phyloP scores from a whole-genome alignment of 2,329 filamentous ascomycete genomes.

The Camptophora hylomeconis region DNA sequence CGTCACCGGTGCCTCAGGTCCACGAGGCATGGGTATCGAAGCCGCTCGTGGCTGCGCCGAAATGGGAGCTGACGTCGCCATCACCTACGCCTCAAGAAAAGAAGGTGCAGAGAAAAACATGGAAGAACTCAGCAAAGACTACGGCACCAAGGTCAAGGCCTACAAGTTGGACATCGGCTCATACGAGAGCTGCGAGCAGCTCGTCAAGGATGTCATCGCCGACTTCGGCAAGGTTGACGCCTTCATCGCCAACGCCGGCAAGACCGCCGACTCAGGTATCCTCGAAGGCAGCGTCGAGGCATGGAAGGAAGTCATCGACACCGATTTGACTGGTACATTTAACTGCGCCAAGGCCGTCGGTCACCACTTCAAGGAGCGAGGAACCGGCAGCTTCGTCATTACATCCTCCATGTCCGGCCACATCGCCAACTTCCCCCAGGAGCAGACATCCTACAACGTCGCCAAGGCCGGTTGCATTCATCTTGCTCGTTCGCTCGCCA shows the following conservation, averaged over 20 bases:
- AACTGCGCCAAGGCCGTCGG: constrained; percentile 84
- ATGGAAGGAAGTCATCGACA: constrained; percentile 64
- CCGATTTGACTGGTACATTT: constrained; percentile 77
- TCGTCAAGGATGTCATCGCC: constrained; percentile 46
- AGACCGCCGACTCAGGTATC: constrained; percentile 55
- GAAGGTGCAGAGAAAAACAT: constrained; percentile 54
- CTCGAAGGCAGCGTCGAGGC: constrained; percentile 59
- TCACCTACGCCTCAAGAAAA: constrained; percentile 53
- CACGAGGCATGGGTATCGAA: constrained; percentile 50
- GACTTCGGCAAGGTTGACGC: constrained; percentile 61
- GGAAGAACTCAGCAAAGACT: constrained; percentile 44
- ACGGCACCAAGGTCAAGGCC: constrained; percentile 53
- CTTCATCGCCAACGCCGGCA: constrained; percentile 58
- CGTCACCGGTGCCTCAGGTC: constrained; percentile 38
- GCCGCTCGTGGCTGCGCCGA: constrained; percentile 52
- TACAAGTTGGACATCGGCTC: constrained; percentile 52
- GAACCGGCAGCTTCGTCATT: constrained; percentile 52
- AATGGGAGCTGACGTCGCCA: constrained; percentile 50
- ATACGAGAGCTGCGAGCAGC: constrained; percentile 42
- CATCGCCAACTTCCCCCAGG: constrained; percentile 46
- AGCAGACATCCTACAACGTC: constrained; percentile 50
- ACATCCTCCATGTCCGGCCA: constrained; percentile 50
- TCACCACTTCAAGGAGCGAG: constrained; percentile 56
- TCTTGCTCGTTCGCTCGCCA: constrained; percentile 49
- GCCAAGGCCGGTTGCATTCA: constrained; percentile 57